Evolutionary conservation across 257 asterid species (phyloP).

Genomic region (Oldenlandia corymbosa): DNA sequence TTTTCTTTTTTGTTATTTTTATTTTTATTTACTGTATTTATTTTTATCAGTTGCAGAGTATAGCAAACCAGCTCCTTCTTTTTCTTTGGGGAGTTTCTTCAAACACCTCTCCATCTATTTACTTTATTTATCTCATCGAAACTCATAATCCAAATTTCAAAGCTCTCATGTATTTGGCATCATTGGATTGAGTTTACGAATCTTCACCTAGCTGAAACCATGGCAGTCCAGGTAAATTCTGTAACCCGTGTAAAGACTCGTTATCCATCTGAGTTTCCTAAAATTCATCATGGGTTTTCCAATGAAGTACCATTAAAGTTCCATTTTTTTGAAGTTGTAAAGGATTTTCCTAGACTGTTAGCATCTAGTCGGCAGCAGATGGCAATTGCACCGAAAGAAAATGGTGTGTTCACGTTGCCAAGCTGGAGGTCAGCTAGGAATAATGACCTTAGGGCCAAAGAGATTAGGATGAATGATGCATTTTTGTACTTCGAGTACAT

Average conservation of each 20-base stretch:
- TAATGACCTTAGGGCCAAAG: slow-evolving; percentile 57
- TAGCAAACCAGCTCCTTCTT: no score
- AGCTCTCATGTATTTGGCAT: not conserved
- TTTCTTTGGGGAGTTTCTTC: not conserved
- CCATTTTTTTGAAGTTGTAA: slow-evolving; percentile 31
- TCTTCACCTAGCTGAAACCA: slow-evolving; percentile 11
- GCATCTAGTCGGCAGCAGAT: slow-evolving; percentile 46
- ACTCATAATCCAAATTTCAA: slow-evolving; percentile 11
- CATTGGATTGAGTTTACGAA: no score
- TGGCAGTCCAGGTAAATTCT: slow-evolving; percentile 60
- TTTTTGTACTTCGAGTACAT: slow-evolving; percentile 67
- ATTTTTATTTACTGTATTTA: no score
- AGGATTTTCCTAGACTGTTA: slow-evolving; percentile 31
- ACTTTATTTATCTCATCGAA: not conserved
- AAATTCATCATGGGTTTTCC: slow-evolving; percentile 31
- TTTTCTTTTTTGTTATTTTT: no score
- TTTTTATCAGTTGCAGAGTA: no score
- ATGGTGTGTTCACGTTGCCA: slow-evolving; percentile 54
- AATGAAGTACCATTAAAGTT: slow-evolving; percentile 39
- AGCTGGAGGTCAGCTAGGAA: slow-evolving; percentile 63
- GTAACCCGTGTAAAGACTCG: slow-evolving; percentile 46
- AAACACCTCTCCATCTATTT: not conserved
- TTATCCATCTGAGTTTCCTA: slow-evolving; percentile 30
- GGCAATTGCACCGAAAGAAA: slow-evolving; percentile 35
- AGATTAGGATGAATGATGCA: slow-evolving; percentile 59